Evolutionary conservation across 164 flowering plant species (phyloP).

Genomic region (Brasenia schreberi): DNA sequence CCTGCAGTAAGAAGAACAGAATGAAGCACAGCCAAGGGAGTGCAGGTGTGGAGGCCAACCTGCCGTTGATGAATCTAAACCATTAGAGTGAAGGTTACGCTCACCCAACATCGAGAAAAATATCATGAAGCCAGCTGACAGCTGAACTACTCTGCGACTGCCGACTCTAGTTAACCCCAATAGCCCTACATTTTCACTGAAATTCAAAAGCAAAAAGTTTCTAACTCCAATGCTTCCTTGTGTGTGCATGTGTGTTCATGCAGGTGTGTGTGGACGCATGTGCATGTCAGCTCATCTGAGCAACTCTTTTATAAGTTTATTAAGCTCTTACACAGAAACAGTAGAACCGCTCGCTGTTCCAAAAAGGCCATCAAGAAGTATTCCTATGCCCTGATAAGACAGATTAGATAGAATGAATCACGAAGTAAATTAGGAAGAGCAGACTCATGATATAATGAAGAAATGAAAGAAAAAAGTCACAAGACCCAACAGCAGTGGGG

Average conservation of each 20-base stretch:
- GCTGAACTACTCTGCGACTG: conserved; percentile 94
- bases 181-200: conserved; percentile 94
- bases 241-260: background rate
- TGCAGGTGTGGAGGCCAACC: background rate
- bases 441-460: background rate
- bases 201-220: conserved; percentile 5
- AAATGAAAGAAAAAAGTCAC: background rate
- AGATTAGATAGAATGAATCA: background rate
- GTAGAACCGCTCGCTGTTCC: conserved; percentile 89
- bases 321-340: conserved; percentile 72
- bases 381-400: conserved; percentile 68
- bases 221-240: background rate
- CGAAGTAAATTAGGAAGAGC: background rate
- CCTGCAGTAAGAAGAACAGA: conserved; percentile 35
- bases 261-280: background rate
- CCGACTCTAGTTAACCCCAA: conserved; percentile 97
- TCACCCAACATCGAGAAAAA: conserved; percentile 84
- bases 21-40: background rate
- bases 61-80: background rate
- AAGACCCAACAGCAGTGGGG: background rate
- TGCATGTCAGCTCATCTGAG: background rate
- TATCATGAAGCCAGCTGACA: conserved; percentile 97
- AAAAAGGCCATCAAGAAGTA: conserved; percentile 83
- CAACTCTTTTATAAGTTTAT: no score
- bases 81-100: conserved; percentile 2